Evolutionary conservation across 129 eudicot genomes (phyloP).

Genomic region (Solidago caesia): DNA sequence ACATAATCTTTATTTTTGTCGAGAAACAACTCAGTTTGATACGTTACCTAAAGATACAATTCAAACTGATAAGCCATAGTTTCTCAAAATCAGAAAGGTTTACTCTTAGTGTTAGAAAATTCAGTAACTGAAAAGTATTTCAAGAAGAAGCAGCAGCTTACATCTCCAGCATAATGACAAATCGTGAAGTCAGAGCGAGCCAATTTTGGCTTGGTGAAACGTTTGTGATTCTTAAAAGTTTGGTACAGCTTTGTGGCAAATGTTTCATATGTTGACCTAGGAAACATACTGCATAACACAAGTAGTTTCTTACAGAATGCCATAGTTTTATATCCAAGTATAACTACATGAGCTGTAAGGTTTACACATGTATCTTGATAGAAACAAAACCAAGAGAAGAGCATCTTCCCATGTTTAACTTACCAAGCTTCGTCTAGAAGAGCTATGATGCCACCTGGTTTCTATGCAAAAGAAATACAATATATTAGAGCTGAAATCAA

Average conservation of each 20-base stretch:
- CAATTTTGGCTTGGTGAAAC: conserved; percentile 87
- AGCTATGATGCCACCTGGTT: conserved; percentile 99
- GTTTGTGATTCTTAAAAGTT: conserved; percentile 80
- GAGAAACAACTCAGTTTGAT: conserved; percentile 87
- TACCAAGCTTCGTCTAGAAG: conserved; percentile 99
- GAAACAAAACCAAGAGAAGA: not conserved
- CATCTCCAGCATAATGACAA: conserved; percentile 97
- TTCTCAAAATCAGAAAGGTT: conserved; percentile 4
- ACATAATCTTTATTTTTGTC: conserved; percentile 99
- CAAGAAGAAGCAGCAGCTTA: conserved; percentile 42
- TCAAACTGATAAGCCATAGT: conserved; percentile 13
- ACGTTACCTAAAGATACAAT: conserved; percentile 66
- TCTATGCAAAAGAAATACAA: conserved; percentile 51
- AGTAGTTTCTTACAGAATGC: conserved; percentile 16
- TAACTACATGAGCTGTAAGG: conserved; percentile 15
- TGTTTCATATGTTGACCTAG: conserved; percentile 93
- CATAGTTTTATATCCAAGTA: conserved; percentile 1
- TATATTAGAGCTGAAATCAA: conserved; percentile 25
- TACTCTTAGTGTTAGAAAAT: not conserved
- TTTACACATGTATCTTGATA: not conserved
- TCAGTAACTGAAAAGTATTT: not conserved
- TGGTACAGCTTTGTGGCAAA: conserved; percentile 92
- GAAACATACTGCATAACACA: conserved; percentile 82
- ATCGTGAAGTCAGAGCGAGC: conserved; percentile 94
- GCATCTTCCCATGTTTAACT: conserved; percentile 31